Conservation (phyloP, 768 basidiomycete species). For the Epithele typhae region DNA sequence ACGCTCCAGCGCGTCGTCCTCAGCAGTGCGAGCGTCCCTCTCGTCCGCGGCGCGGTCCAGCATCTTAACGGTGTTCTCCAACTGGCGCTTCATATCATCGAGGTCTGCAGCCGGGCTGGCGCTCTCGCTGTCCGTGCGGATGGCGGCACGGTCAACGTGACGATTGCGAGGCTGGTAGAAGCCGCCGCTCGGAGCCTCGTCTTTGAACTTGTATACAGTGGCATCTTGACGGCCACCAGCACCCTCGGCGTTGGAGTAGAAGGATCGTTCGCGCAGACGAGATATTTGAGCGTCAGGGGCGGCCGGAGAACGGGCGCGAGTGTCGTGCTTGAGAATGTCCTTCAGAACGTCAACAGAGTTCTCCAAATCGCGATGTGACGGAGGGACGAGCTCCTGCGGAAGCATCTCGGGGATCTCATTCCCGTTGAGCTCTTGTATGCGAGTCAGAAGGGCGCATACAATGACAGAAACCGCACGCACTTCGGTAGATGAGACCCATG, state of each 20-base stretch:
- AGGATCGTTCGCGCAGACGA: constrained; percentile 65
- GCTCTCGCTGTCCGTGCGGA: constrained; percentile 71
- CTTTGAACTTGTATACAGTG: constrained; percentile 85
- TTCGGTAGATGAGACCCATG: constrained; percentile 95
- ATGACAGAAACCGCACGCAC: constrained; percentile 46
- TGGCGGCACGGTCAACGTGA: constrained; percentile 79
- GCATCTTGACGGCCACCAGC: constrained; percentile 77
- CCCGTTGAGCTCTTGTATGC: constrained; percentile 74
- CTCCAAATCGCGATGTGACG: constrained; percentile 86
- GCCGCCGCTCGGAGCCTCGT: constrained; percentile 50
- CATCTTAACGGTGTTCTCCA: constrained; percentile 75
- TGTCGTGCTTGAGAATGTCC: constrained; percentile 82
- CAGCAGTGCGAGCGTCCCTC: constrained; percentile 56
- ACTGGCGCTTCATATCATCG: constrained; percentile 79
- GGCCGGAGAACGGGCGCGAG: constrained; percentile 63
- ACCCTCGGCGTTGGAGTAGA: constrained; percentile 50
- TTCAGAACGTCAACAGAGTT: constrained; percentile 87
- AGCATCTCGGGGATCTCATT: constrained; percentile 85
- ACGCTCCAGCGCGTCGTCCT: constrained; percentile 87
- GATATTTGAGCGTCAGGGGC: constrained; percentile 46
- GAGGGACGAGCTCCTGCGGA: constrained; percentile 86
- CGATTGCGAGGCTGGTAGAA: constrained; percentile 80
- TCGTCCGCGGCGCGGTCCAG: constrained; percentile 72
- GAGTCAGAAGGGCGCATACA: background rate
- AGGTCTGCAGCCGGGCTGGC: constrained; percentile 61